A percentile compares a stretch with the other conserved stretches of the same genome.
phyloP scores from a whole-genome alignment of 2,329 filamentous ascomycete genomes.

The Uncinocarpus reesii region DNA sequence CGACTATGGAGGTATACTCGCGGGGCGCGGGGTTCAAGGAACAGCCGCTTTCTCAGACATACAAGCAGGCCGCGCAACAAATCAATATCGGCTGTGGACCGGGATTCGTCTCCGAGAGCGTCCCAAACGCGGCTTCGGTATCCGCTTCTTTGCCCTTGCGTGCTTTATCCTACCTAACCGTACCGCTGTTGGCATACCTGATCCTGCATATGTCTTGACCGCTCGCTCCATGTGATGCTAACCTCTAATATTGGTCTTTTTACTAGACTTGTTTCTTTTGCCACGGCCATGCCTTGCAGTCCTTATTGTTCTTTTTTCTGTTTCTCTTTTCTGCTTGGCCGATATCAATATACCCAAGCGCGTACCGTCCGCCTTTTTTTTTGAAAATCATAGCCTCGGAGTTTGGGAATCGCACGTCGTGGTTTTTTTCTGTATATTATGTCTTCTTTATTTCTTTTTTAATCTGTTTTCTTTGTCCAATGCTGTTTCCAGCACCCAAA shows the following conservation, averaged over 20 bases:
- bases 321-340: neutral
- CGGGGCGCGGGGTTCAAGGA: constrained; percentile 54
- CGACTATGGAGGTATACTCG: constrained; percentile 75
- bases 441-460: neutral
- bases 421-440: neutral
- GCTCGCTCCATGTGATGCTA: neutral
- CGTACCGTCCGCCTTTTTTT: neutral
- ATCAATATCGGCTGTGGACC: constrained; percentile 57
- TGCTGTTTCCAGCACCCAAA: too few relatives aligned
- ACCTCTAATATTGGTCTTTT: too few relatives aligned
- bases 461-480: neutral
- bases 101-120: constrained; percentile 36
- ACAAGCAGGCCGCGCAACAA: constrained; percentile 58
- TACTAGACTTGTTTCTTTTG: too few relatives aligned
- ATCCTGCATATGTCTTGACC: neutral
- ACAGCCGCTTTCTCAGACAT: constrained; percentile 58
- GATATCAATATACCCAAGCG: constrained; percentile 1
- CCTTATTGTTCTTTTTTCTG: neutral
- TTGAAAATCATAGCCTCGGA: constrained; percentile 9
- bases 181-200: neutral
- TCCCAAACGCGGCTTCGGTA: neutral
- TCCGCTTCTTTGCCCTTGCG: neutral
- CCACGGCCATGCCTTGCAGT: neutral
- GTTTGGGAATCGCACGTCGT: neutral
- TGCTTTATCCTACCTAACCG: neutral